Evolutionary conservation across 73 alveolate genomes (phyloP).

Genomic region (Tetrahymena borealis): DNA sequence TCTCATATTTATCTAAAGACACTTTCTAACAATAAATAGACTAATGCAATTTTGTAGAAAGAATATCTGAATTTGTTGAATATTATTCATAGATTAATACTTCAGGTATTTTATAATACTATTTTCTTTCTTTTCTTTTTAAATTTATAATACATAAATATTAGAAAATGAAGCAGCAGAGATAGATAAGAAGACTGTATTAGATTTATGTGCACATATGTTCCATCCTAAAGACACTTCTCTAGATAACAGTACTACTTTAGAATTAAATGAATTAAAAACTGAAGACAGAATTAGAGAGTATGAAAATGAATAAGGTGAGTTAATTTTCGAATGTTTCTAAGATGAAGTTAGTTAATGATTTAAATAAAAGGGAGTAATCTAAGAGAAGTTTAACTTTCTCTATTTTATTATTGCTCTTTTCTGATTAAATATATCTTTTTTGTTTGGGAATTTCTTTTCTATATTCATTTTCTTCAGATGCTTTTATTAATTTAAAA

Average conservation of each 20-base stretch:
- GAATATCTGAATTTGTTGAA: slow-evolving; percentile 86
- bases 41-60: slow-evolving; percentile 82
- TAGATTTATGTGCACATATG: slow-evolving; percentile 86
- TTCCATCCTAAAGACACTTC: slow-evolving; percentile 92
- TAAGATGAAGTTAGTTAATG: slow-evolving; percentile 90
- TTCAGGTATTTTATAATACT: slow-evolving; percentile 6
- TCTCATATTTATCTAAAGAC: slow-evolving; percentile 80
- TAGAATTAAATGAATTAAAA: slow-evolving; percentile 85
- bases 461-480: no score
- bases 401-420: no score
- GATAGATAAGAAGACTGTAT: slow-evolving; percentile 85
- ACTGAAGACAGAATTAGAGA: slow-evolving; percentile 79
- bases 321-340: slow-evolving; percentile 89
- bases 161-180: slow-evolving; percentile 79
- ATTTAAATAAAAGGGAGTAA: neutral
- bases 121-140: no score
- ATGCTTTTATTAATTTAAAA: no score
- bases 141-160: neutral
- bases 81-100: slow-evolving; percentile 66
- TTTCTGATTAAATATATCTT: no score
- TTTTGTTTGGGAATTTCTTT: no score
- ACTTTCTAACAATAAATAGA: slow-evolving; percentile 76
- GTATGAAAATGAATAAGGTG: slow-evolving; percentile 86
- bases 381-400: no score
- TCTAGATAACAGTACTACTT: slow-evolving; percentile 64